A percentile compares a stretch with the other conserved stretches of the same genome.
Evolutionary conservation across 2,329 filamentous ascomycete genomes (phyloP).

Genomic region (Phialophora expanda): DNA sequence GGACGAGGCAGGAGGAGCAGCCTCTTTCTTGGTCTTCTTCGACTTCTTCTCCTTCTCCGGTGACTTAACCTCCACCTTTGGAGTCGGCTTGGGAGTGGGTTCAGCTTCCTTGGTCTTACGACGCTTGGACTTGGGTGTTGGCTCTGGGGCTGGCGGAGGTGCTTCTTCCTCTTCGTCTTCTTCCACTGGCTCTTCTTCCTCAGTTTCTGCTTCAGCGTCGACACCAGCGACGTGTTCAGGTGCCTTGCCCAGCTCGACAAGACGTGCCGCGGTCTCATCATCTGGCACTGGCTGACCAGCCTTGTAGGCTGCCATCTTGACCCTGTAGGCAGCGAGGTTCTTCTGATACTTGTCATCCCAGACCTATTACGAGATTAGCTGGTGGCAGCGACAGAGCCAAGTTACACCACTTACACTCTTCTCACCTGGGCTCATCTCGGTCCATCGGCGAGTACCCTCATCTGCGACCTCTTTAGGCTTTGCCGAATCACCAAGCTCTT

Average conservation of each 20-base stretch:
- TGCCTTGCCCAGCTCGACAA: slow-evolving; percentile 47
- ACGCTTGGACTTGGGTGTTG: slow-evolving; percentile 51
- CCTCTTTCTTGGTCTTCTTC: slow-evolving; percentile 58
- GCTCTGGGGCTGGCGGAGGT: slow-evolving; percentile 48
- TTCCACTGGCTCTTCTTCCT: slow-evolving; percentile 43
- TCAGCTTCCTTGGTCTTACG: slow-evolving; percentile 50
- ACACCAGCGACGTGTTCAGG: slow-evolving; percentile 33
- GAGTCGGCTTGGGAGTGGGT: slow-evolving; percentile 47
- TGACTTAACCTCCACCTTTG: slow-evolving; percentile 44
- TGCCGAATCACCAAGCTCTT: slow-evolving; percentile 73
- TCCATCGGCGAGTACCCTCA: slow-evolving; percentile 86
- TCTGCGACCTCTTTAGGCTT: slow-evolving; percentile 86
- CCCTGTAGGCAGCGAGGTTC: slow-evolving; percentile 62
- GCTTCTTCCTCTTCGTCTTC: slow-evolving; percentile 46
- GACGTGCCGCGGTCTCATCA: slow-evolving; percentile 53
- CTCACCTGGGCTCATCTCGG: slow-evolving; percentile 73
- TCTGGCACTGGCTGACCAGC: slow-evolving; percentile 53
- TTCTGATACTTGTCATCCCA: slow-evolving; percentile 64
- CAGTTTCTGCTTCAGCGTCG: slow-evolving; percentile 44
- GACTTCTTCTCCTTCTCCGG: slow-evolving; percentile 48
- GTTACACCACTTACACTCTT: slow-evolving; percentile 64
- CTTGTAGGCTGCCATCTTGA: slow-evolving; percentile 62
- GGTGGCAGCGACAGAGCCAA: background rate
- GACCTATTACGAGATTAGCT: slow-evolving; percentile 44
- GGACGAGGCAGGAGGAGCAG: slow-evolving; percentile 31